Conservation (phyloP, 495 filamentous ascomycete genomes). For the Mycothermus thermophilus region DNA sequence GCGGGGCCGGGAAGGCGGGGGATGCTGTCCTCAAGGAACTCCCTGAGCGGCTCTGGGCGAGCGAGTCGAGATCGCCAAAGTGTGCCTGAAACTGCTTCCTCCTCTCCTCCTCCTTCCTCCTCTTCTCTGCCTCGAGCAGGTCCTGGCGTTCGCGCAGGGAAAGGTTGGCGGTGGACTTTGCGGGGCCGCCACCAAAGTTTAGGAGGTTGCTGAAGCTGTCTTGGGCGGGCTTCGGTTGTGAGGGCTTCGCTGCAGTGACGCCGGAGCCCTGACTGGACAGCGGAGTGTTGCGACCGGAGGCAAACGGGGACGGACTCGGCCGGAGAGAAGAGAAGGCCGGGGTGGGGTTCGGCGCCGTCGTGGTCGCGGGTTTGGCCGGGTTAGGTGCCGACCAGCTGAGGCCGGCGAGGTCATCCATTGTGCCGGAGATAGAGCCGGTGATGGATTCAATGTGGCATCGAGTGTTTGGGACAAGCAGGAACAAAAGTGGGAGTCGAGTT, state of each 20-base stretch:
- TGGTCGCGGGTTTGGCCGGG: conserved; percentile 27
- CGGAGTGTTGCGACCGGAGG: conserved; percentile 57
- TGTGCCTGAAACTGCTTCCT: conserved; percentile 54
- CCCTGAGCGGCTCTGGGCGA: conserved; percentile 27
- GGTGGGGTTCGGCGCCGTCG: conserved; percentile 35
- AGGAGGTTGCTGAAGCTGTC: conserved; percentile 90
- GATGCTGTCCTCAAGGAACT: conserved; percentile 21
- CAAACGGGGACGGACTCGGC: conserved; percentile 43
- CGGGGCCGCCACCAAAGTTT: conserved; percentile 49
- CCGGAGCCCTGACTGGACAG: conserved; percentile 42
- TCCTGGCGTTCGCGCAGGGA: conserved; percentile 77
- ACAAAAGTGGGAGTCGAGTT: too few species aligned
- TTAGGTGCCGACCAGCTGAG: conserved; percentile 38
- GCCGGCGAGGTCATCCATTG: conserved; percentile 42
- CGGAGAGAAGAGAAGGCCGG: conserved; percentile 45
- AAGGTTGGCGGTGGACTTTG: conserved; percentile 54
- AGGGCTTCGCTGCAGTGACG: conserved; percentile 35
- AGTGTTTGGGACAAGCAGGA: too few species aligned
- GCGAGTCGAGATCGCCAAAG: conserved; percentile 65
- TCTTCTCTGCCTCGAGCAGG: conserved; percentile 61
- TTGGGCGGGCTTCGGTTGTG: conserved; percentile 45
- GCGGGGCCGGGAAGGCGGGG: conserved; percentile 19
- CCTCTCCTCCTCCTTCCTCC: conserved; percentile 58
- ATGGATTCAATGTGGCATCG: too few species aligned
- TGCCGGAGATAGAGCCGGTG: conserved; percentile 4